Base-by-base conservation (phyloP, 2,329 filamentous ascomycete genomes). In the Pseudocercospora macadamiae region DNA sequence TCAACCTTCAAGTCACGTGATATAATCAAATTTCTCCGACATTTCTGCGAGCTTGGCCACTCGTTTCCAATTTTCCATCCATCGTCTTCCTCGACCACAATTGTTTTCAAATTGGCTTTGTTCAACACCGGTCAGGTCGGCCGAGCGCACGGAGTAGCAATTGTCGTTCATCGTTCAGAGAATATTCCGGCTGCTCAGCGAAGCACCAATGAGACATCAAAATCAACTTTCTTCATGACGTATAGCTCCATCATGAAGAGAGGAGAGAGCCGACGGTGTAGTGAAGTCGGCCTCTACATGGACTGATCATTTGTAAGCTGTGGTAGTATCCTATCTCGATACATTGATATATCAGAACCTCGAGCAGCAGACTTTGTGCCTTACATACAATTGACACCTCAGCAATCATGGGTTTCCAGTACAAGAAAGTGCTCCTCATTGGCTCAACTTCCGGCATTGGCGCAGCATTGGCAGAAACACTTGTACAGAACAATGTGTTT, bases 391-490 rank as follows among this genome's bases (percentile, higher is more conserved):
- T 19, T n/a, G n/a, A n/a, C 3, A 44, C 18, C 3, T 21, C 28
- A 3, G 10, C 39, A n/a, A 36, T 16, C 36, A 71, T 63, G 70
- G 54, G 55, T 76, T 81, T 80, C 66, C 74, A 59, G 72, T 83
- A 82, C 73, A 80, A 79, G 65, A 82, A 83, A 69, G 76, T 82
- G 10, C 76, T 84, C 5, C 69, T 85, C 28, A 73, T 84, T 10
- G 82, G 83, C 12, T 82, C 82, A 26, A 82, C 79, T 12, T 77
- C 75, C 8, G 80, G 80, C 26, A 81, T 82, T 48, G 80, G 82
- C 36, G 73, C 77, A 58, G 80, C 80, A 7, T 74, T 84, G 4
- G 79, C 81, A 3, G 73, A 76, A 21, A 78, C 75, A 60, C 68
- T 83, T 10, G 71, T 84, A 5, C 65, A 77, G 54, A 77, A 80